Evolutionary conservation across 805 yeast species (phyloP).

Genomic region (Teunomyces aglyptinius): DNA sequence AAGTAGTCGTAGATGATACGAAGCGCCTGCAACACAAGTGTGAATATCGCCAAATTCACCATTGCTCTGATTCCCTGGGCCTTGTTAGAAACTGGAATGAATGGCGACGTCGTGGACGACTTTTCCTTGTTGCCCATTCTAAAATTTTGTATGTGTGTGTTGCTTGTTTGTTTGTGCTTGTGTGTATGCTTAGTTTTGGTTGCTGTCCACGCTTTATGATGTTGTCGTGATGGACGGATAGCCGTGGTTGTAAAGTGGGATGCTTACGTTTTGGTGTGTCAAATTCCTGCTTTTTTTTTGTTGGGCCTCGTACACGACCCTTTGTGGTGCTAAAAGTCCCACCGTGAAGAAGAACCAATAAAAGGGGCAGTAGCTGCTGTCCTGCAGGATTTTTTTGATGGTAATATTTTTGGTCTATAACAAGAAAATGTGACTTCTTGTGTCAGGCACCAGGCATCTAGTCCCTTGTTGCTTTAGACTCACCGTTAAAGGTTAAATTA

Average conservation of each 20-base stretch:
- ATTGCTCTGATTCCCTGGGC: background rate
- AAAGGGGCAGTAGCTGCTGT: no score
- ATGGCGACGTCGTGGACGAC: background rate
- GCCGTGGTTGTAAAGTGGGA: background rate
- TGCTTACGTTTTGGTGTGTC: background rate
- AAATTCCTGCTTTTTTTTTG: background rate
- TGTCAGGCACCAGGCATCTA: no score
- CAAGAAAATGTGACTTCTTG: no score
- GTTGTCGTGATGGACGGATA: background rate
- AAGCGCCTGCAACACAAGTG: background rate
- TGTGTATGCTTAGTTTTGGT: background rate
- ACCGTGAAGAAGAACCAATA: no score
- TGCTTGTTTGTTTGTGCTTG: background rate
- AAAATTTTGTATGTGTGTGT: background rate
- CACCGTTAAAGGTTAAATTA: background rate
- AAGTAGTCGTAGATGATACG: background rate
- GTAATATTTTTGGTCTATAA: no score
- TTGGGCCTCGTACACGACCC: background rate
- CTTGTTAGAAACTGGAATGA: background rate
- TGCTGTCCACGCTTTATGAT: no score
- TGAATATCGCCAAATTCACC: background rate
- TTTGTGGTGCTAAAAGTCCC: background rate
- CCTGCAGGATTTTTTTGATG: no score
- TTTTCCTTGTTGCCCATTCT: constrained; percentile 3
- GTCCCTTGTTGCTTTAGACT: no score